Evolutionary conservation across 345 rosid genomes (phyloP).

Genomic region (Kernera saxatilis): DNA sequence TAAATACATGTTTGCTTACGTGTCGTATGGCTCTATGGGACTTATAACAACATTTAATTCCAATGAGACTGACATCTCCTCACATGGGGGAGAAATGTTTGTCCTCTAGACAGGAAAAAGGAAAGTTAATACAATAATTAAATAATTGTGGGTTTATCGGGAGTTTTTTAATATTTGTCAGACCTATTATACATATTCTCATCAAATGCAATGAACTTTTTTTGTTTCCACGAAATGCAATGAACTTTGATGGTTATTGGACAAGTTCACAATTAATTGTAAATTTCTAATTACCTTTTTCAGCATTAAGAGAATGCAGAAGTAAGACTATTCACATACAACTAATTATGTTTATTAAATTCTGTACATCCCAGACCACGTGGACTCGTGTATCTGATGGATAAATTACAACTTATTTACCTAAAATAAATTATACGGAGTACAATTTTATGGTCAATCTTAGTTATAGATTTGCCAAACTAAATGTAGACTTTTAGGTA

Average conservation of each 20-base stretch:
- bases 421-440: not conserved
- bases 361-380: not conserved
- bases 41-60: slow-evolving; percentile 10
- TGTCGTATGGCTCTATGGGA: slow-evolving; percentile 10
- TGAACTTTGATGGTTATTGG: slow-evolving; percentile 20
- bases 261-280: not conserved
- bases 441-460: not conserved
- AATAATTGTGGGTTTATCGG: slow-evolving; percentile 5
- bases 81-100: slow-evolving; percentile 38
- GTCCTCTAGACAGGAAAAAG: slow-evolving; percentile 11
- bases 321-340: not conserved
- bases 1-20: slow-evolving; percentile 19
- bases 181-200: slow-evolving; percentile 5
- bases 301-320: not conserved
- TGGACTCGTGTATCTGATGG: not conserved
- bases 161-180: slow-evolving; percentile 11
- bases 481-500: not conserved
- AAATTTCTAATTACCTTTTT: not conserved
- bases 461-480: not conserved
- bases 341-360: not conserved
- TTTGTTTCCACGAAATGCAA: slow-evolving; percentile 19
- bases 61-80: slow-evolving; percentile 31
- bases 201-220: slow-evolving; percentile 24
- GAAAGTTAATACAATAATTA: not conserved
- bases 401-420: not conserved